These are phyloP conservation scores for Schizosaccharomyces cryophilus DNA, from an alignment of 805 yeast species.

Conservation along the genomic window DNA sequence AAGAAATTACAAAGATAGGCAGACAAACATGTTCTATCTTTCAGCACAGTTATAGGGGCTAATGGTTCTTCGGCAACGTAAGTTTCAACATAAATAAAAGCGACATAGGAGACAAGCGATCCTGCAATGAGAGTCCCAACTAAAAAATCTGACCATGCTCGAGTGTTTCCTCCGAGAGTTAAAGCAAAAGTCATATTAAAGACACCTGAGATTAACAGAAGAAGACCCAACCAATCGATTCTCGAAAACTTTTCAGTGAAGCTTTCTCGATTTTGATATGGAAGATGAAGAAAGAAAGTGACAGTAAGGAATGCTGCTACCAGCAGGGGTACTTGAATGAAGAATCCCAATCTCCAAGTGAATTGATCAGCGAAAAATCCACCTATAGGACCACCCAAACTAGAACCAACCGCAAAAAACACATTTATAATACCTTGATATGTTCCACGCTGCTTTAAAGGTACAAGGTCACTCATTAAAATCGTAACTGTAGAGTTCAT, in stretches of 20 bases:
- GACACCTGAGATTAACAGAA: constrained; percentile 31
- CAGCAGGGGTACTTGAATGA: constrained; percentile 18
- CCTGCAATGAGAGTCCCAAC: constrained; percentile 16
- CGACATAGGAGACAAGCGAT: constrained; percentile 15
- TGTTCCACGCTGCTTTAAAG: constrained; percentile 49
- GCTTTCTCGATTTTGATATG: constrained; percentile 8
- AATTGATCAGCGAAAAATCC: constrained; percentile 27
- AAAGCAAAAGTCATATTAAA: constrained; percentile 36
- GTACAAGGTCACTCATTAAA: constrained; percentile 50
- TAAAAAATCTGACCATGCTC: constrained; percentile 22
- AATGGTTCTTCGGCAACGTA: constrained; percentile 36
- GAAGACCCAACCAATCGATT: constrained; percentile 42
- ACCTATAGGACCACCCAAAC: constrained; percentile 13
- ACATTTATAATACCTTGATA: constrained; percentile 53
- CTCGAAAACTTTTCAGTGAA: constrained; percentile 25
- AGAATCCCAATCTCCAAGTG: constrained; percentile 39
- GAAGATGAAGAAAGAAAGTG: constrained; percentile 6
- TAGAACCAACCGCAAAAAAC: constrained; percentile 9
- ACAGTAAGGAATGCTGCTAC: constrained; percentile 18
- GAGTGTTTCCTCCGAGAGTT: constrained; percentile 36
- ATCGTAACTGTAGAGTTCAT: constrained; percentile 52
- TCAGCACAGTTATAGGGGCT: constrained; percentile 33
- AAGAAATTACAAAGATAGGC: constrained; percentile 51
- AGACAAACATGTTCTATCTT: constrained; percentile 33
- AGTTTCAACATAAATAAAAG: constrained; percentile 29